Percentiles rank a stretch among this genome's conserved stretches.
These are phyloP conservation scores for Hypoxylon sp. DNA, from an alignment of 2,329 filamentous ascomycete genomes.

Conservation along the genomic window DNA sequence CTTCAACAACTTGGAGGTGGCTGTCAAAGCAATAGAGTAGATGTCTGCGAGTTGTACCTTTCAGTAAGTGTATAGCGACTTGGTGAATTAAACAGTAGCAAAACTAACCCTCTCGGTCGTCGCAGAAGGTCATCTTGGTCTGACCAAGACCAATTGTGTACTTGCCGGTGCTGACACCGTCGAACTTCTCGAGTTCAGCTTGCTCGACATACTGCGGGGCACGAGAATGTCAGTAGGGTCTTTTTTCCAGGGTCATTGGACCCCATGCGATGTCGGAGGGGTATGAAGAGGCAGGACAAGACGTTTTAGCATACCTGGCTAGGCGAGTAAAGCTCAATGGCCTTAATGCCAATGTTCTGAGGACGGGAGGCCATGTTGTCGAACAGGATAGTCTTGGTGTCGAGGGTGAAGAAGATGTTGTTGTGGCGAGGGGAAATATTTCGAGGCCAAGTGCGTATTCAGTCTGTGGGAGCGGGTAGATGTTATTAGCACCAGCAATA, in stretches of 20 bases:
- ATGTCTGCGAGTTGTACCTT: slow-evolving; percentile 71
- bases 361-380: slow-evolving; percentile 78
- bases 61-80: slow-evolving; percentile 18
- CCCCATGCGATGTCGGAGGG: slow-evolving; percentile 45
- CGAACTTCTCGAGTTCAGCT: slow-evolving; percentile 85
- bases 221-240: slow-evolving; percentile 45
- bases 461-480: slow-evolving; percentile 38
- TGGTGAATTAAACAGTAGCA: slow-evolving; percentile 20
- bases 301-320: slow-evolving; percentile 75
- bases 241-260: slow-evolving; percentile 27
- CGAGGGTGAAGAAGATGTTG: slow-evolving; percentile 21
- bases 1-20: slow-evolving; percentile 80
- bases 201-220: slow-evolving; percentile 82
- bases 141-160: slow-evolving; percentile 93
- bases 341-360: slow-evolving; percentile 92
- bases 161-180: slow-evolving; percentile 85
- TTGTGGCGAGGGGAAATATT: slow-evolving; percentile 25
- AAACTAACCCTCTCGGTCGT: slow-evolving; percentile 84
- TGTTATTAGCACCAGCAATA: slow-evolving; percentile 41
- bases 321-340: slow-evolving; percentile 91
- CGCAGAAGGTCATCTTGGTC: slow-evolving; percentile 93
- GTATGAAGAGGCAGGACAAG: slow-evolving; percentile 24
- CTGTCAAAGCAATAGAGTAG: slow-evolving; percentile 87
- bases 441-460: slow-evolving; percentile 31
- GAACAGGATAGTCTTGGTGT: slow-evolving; percentile 27